phyloP scores from a whole-genome alignment of 352 stramenopile genomes.

The Aphanomyces euteiches region DNA sequence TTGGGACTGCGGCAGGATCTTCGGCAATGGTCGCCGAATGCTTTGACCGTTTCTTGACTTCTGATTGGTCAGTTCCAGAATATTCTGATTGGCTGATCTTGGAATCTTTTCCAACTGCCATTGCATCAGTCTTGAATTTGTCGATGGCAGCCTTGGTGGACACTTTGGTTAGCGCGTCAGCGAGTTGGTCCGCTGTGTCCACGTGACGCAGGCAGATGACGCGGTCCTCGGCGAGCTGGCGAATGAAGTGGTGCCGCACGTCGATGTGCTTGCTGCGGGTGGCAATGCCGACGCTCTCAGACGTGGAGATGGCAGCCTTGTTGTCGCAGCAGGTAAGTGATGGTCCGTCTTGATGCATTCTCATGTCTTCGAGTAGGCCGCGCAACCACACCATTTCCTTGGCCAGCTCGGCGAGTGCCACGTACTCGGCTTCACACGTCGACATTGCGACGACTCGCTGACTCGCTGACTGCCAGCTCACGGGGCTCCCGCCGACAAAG shows the following conservation, averaged over 20 bases:
- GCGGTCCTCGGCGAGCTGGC: constrained; percentile 26
- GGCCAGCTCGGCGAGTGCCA: constrained; percentile 22
- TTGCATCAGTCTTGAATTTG: not conserved
- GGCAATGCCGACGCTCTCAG: constrained; percentile 21
- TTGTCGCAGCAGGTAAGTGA: too few relatives aligned
- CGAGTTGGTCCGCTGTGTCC: constrained; percentile 29
- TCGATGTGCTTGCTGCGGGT: constrained; percentile 36
- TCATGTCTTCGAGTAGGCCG: too few relatives aligned
- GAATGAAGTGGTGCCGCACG: constrained; percentile 34
- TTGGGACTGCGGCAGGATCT: too few relatives aligned
- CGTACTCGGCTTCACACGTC: constrained; percentile 35
- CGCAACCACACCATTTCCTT: constrained; percentile 16
- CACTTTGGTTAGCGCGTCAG: constrained; percentile 34
- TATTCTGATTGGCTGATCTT: too few relatives aligned
- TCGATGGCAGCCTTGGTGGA: constrained; percentile 5
- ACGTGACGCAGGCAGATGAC: constrained; percentile 26
- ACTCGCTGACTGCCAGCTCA: not conserved
- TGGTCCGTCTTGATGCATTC: too few relatives aligned
- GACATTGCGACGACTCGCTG: constrained; percentile 29
- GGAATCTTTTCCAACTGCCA: not conserved
- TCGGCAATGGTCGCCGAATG: too few relatives aligned
- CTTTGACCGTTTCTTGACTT: too few relatives aligned
- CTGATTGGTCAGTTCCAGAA: too few relatives aligned
- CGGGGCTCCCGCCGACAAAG: not conserved
- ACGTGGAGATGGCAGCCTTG: not conserved